Evolutionary conservation across 805 yeast genomes (phyloP).

Genomic region (Nakazawaea pomicola): DNA sequence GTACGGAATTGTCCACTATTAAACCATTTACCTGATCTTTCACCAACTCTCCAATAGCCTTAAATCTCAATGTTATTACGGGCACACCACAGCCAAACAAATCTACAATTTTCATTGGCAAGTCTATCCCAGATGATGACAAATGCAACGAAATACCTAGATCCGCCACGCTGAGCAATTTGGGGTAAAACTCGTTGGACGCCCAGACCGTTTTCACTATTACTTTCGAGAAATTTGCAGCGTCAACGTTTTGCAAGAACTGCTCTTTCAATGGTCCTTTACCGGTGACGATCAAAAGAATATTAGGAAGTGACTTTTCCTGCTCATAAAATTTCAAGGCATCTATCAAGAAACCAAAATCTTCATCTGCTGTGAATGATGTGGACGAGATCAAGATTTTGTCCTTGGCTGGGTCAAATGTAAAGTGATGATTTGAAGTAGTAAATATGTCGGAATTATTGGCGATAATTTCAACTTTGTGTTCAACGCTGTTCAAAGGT

Average conservation of each 20-base stretch:
- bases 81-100: slow-evolving; percentile 96
- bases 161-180: slow-evolving; percentile 70
- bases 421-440: slow-evolving; percentile 16
- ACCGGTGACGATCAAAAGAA: slow-evolving; percentile 86
- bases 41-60: slow-evolving; percentile 77
- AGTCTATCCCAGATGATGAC: slow-evolving; percentile 88
- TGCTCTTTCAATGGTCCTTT: slow-evolving; percentile 78
- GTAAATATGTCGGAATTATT: slow-evolving; percentile 29
- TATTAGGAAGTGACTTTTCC: slow-evolving; percentile 33
- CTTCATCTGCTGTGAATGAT: slow-evolving; percentile 95
- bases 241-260: slow-evolving; percentile 43
- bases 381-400: slow-evolving; percentile 82
- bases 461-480: slow-evolving; percentile 27
- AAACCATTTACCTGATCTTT: slow-evolving; percentile 66
- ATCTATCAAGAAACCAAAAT: slow-evolving; percentile 61
- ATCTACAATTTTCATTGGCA: slow-evolving; percentile 97
- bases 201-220: slow-evolving; percentile 71
- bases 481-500: slow-evolving; percentile 36
- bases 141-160: slow-evolving; percentile 86
- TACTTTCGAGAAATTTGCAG: slow-evolving; percentile 40
- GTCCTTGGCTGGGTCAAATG: slow-evolving; percentile 34
- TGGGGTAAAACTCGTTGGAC: slow-evolving; percentile 71
- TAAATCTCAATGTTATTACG: slow-evolving; percentile 71
- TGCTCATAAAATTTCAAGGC: slow-evolving; percentile 61
- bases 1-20: slow-evolving; percentile 37